These are phyloP conservation scores for Akanthomyces uredinophilus DNA, from an alignment of 2,329 filamentous ascomycete species.

Conservation along the genomic window DNA sequence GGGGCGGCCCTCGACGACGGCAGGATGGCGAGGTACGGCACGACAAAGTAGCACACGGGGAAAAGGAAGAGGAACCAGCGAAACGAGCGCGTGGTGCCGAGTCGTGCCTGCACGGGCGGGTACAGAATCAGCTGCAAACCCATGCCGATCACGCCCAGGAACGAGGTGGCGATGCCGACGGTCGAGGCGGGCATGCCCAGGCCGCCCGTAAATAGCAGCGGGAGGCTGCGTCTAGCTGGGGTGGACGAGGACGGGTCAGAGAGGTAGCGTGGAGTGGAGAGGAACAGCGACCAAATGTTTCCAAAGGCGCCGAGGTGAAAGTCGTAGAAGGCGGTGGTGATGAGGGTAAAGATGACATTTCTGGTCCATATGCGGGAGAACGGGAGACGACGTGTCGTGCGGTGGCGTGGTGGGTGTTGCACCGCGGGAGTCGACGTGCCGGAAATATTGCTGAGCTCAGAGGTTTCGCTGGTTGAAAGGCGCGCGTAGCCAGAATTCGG, in stretches of 20 bases:
- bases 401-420: conserved; percentile 15
- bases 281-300: conserved; percentile 63
- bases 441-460: not conserved
- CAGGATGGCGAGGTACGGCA: conserved; percentile 61
- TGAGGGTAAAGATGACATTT: conserved; percentile 47
- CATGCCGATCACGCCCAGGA: conserved; percentile 65
- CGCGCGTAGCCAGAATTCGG: conserved; percentile 27
- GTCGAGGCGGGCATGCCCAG: conserved; percentile 61
- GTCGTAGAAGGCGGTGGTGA: conserved; percentile 63
- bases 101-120: conserved; percentile 56
- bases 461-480: conserved; percentile 21
- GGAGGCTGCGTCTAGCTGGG: conserved; percentile 28
- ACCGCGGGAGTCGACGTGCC: conserved; percentile 6
- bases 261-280: conserved; percentile 56
- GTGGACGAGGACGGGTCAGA: conserved; percentile 26
- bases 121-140: conserved; percentile 65
- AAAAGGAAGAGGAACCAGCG: conserved; percentile 61
- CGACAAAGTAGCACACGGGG: conserved; percentile 60
- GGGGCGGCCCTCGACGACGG: conserved; percentile 44
- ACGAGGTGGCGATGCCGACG: conserved; percentile 64
- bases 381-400: conserved; percentile 23
- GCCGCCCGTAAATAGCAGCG: conserved; percentile 58
- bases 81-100: conserved; percentile 65
- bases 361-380: conserved; percentile 43
- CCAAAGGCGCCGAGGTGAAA: conserved; percentile 67